These are phyloP conservation scores for Neopestalotiopsis rosae DNA, from an alignment of 2,329 filamentous ascomycete species.

Conservation along the genomic window DNA sequence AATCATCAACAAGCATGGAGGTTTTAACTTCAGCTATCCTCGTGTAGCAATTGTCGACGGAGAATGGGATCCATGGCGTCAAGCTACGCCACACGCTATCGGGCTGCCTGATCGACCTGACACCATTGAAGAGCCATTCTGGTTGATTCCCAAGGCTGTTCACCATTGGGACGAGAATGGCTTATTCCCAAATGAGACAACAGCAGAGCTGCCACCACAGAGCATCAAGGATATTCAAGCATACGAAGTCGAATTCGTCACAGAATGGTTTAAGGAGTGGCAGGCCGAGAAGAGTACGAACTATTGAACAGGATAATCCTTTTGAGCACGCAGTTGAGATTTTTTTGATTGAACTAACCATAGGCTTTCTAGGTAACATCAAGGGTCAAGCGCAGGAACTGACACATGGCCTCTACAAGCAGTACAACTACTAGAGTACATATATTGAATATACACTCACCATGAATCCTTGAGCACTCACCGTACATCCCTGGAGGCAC, in stretches of 20 bases:
- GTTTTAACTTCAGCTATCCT: constrained; percentile 73
- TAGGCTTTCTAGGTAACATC: background rate
- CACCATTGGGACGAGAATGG: constrained; percentile 85
- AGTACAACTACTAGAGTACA: constrained; percentile 1
- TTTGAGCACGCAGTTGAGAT: background rate
- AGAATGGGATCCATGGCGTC: constrained; percentile 80
- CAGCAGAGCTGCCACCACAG: constrained; percentile 59
- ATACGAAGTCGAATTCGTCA: constrained; percentile 65
- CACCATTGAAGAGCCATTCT: constrained; percentile 70
- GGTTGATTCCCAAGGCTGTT: constrained; percentile 75
- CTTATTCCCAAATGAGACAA: constrained; percentile 67
- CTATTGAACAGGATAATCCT: background rate
- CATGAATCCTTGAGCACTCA: background rate
- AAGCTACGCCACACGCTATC: constrained; percentile 73
- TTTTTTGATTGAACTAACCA: constrained; percentile 4
- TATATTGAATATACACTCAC: background rate
- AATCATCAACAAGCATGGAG: constrained; percentile 78
- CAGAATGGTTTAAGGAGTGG: constrained; percentile 71
- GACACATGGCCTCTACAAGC: constrained; percentile 8
- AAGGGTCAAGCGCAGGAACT: background rate
- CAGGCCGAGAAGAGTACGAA: constrained; percentile 21
- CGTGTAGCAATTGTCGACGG: constrained; percentile 81
- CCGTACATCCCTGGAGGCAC: background rate
- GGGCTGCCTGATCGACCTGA: constrained; percentile 61
- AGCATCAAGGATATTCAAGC: constrained; percentile 64